Base-by-base conservation (phyloP, 495 filamentous ascomycete genomes). In the Aspergillus bertholletiae region DNA sequence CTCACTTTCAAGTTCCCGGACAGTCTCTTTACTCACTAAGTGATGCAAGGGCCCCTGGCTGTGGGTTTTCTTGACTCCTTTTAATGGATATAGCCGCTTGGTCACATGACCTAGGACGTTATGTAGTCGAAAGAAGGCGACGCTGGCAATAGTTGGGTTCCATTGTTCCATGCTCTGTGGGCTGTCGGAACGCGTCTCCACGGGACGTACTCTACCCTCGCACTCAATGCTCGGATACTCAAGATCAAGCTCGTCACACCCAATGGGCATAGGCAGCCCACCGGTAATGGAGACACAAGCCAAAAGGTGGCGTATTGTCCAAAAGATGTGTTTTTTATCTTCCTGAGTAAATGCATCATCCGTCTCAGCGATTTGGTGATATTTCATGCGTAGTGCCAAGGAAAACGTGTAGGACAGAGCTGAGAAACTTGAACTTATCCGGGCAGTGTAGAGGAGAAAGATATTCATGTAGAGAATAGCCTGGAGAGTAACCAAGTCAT, bases 401-500 rank as follows among this genome's bases (percentile, higher is more conserved):
- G 55, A 57, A 1, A 57, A 24, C n/a, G 50, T 40, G 17, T 57
- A 50, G 21, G 49, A 53, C 5, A 57, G 44, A 20, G 37, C 52
- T 9, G 55, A 49, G 20, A 53, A 57, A n/a, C 44, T 34, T 7
- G 45, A 46, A 2, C 30, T 43, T 11, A 53, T 11, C 7, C 55
- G 39, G 9, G 34, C 45, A 1, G 55, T 53, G 37, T 44, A 47
- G n/a, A 53, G 18, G 5, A 53, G 43, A 24, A 53, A 49, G 1
- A 57, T 34, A 40, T 57, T 49, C 55, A 57, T 53, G 23, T 53
- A 57, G 17, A 57, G 48, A 23, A 57, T 57, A n/a, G 55, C 37
- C 32, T 57, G 55, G 8, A 57, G 44, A 3, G 43, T 53, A 8
- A 53, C 35, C 17, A 53, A 18, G 34, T 57, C 50, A 12, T 26